A percentile compares a stretch with the other conserved stretches of the same genome.
Evolutionary conservation across 1,284 basidiomycete genomes (phyloP).

Genomic region (Malassezia globosa): DNA sequence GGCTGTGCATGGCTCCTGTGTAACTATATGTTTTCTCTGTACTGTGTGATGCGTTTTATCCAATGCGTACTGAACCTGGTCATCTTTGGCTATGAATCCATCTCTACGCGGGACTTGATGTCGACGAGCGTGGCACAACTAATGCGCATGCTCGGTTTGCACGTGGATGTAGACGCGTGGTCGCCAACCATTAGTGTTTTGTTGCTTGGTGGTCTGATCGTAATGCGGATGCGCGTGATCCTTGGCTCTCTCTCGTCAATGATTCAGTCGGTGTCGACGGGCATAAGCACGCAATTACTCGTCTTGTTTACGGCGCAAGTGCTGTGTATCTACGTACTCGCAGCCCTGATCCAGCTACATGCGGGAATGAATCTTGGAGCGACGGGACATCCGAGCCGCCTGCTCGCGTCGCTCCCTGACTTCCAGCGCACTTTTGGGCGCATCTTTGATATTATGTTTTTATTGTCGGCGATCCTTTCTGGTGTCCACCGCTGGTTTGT

Average conservation of each 20-base stretch:
- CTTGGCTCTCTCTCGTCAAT: slow-evolving; percentile 44
- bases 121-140: slow-evolving; percentile 42
- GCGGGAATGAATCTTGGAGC: slow-evolving; percentile 11
- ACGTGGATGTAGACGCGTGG: slow-evolving; percentile 48
- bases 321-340: slow-evolving; percentile 49
- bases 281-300: slow-evolving; percentile 48
- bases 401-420: slow-evolving; percentile 48
- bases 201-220: slow-evolving; percentile 48
- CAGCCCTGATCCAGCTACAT: slow-evolving; percentile 49
- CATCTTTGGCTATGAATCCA: slow-evolving; percentile 28
- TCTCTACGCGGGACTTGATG: slow-evolving; percentile 42
- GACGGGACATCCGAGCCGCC: slow-evolving; percentile 4
- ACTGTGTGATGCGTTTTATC: slow-evolving; percentile 42
- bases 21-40: slow-evolving; percentile 47
- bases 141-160: slow-evolving; percentile 40
- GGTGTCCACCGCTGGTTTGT: slow-evolving; percentile 14
- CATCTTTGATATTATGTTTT: slow-evolving; percentile 48
- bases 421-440: slow-evolving; percentile 48
- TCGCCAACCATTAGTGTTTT: slow-evolving; percentile 46
- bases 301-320: slow-evolving; percentile 49
- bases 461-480: slow-evolving; percentile 40
- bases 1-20: slow-evolving; percentile 43
- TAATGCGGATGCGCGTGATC: slow-evolving; percentile 48
- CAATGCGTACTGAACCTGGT: slow-evolving; percentile 24
- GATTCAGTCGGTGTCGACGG: slow-evolving; percentile 47